These are phyloP conservation scores for Gryganskiella cystojenkinii DNA, from an alignment of 192 early-diverging fungal species.

Conservation along the genomic window DNA sequence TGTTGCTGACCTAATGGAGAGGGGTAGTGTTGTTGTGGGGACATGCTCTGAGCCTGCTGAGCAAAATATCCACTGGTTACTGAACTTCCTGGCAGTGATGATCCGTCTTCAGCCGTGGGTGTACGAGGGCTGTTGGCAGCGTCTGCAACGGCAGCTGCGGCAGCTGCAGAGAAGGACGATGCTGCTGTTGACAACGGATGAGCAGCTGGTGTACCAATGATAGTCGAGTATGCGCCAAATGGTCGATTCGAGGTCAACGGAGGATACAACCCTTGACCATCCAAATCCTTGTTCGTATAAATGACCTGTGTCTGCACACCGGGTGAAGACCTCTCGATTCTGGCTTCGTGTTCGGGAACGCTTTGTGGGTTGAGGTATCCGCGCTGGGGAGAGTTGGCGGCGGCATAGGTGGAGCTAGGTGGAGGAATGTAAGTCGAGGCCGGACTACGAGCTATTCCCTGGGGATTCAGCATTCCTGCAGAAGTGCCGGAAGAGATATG, in stretches of 20 bases:
- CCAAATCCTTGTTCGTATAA: not conserved
- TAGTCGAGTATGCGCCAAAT: slow-evolving; percentile 11
- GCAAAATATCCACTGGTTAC: not conserved
- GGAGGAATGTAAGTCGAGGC: too few species aligned
- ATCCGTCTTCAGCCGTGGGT: not conserved
- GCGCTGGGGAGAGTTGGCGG: not conserved
- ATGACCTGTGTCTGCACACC: slow-evolving; percentile 12
- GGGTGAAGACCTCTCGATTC: slow-evolving; percentile 26
- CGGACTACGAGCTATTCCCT: too few species aligned
- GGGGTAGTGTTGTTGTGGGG: not conserved
- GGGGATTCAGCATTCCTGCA: too few species aligned
- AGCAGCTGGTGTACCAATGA: slow-evolving; percentile 18
- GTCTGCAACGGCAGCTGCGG: not conserved
- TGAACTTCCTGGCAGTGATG: not conserved
- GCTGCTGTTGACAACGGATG: not conserved
- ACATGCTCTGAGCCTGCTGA: not conserved
- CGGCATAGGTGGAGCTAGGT: too few species aligned
- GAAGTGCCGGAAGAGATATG: too few species aligned
- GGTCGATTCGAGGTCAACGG: slow-evolving; percentile 23
- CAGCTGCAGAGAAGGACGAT: slow-evolving; percentile 10
- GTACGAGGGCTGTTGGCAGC: not conserved
- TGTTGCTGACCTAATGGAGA: not conserved
- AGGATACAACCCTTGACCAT: slow-evolving; percentile 16
- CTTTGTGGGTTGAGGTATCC: slow-evolving; percentile 16
- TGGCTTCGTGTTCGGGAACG: slow-evolving; percentile 38